These are phyloP conservation scores for Malassezia sympodialis DNA, from an alignment of 1,284 basidiomycete species.

Conservation along the genomic window DNA sequence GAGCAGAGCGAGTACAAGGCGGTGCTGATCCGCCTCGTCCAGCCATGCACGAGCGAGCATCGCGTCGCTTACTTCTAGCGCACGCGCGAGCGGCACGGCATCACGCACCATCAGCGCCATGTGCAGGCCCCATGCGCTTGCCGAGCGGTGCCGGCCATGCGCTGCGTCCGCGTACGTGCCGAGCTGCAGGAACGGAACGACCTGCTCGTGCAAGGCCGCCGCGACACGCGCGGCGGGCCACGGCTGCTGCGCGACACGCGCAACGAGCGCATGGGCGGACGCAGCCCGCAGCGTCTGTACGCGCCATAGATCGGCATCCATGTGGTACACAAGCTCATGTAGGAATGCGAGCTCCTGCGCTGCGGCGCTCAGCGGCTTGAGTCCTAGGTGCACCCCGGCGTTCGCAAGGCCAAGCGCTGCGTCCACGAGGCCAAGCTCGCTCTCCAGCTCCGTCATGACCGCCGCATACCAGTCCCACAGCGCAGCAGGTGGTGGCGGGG, in stretches of 20 bases:
- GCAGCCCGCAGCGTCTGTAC: slow-evolving; percentile 5
- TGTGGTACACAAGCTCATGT: neutral
- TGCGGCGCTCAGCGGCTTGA: slow-evolving; percentile 6
- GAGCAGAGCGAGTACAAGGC: slow-evolving; percentile 5
- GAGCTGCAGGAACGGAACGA: slow-evolving; percentile 6
- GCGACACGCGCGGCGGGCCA: neutral
- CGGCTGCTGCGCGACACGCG: slow-evolving; percentile 4
- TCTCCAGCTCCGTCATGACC: slow-evolving; percentile 8
- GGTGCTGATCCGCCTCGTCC: neutral
- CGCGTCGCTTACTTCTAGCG: neutral
- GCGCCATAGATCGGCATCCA: neutral
- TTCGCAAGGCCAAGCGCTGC: slow-evolving; percentile 7
- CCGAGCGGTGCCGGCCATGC: neutral
- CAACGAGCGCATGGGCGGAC: neutral
- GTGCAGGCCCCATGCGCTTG: neutral
- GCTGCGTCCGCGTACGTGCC: slow-evolving; percentile 12
- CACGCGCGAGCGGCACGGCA: neutral
- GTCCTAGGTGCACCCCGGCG: slow-evolving; percentile 12
- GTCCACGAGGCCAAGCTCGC: slow-evolving; percentile 8
- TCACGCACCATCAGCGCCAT: slow-evolving; percentile 1
- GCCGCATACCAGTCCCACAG: slow-evolving; percentile 13
- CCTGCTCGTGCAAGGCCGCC: neutral
- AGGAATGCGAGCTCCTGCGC: slow-evolving; percentile 15
- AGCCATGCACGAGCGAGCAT: slow-evolving; percentile 1
- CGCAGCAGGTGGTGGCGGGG: slow-evolving; percentile 10